These are phyloP conservation scores for Pulveroboletus frians DNA, from an alignment of 768 basidiomycete genomes.

Conservation along the genomic window DNA sequence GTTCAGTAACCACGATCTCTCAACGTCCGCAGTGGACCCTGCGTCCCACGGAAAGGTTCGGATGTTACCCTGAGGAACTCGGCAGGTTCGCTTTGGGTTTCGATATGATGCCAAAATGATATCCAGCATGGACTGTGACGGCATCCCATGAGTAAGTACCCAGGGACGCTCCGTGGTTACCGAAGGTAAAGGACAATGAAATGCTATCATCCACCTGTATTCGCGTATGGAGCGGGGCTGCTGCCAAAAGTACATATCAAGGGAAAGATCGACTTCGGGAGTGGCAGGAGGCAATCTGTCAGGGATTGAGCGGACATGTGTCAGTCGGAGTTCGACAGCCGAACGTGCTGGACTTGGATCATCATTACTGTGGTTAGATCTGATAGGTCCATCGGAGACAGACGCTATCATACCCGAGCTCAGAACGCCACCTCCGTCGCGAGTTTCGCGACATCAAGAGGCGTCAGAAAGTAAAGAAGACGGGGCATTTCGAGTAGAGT, in stretches of 20 bases:
- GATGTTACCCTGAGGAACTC: neutral
- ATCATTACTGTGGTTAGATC: neutral
- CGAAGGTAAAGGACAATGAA: neutral
- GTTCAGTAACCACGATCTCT: slow-evolving; percentile 1
- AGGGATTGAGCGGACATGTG: slow-evolving; percentile 6
- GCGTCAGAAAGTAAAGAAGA: slow-evolving; percentile 3
- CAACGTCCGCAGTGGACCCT: slow-evolving; percentile 3
- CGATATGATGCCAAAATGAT: neutral
- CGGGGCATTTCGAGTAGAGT: neutral
- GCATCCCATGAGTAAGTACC: slow-evolving; percentile 1
- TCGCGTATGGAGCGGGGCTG: neutral
- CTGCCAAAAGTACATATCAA: neutral
- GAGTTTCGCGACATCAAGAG: slow-evolving; percentile 1
- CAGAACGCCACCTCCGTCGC: slow-evolving; percentile 5
- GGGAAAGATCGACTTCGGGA: neutral
- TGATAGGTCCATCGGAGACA: slow-evolving; percentile 18
- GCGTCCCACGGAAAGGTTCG: slow-evolving; percentile 4
- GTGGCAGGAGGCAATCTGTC: neutral
- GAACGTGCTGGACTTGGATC: neutral
- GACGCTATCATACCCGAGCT: slow-evolving; percentile 16
- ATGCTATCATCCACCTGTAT: slow-evolving; percentile 3
- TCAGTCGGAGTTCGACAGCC: slow-evolving; percentile 11
- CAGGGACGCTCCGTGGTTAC: neutral
- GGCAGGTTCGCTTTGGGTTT: neutral
- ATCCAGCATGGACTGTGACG: neutral